Evolutionary conservation across 805 yeast species (phyloP), one percentile per base, ranked within the genome.

Genomic region (Naumovozyma castellii): DNA sequence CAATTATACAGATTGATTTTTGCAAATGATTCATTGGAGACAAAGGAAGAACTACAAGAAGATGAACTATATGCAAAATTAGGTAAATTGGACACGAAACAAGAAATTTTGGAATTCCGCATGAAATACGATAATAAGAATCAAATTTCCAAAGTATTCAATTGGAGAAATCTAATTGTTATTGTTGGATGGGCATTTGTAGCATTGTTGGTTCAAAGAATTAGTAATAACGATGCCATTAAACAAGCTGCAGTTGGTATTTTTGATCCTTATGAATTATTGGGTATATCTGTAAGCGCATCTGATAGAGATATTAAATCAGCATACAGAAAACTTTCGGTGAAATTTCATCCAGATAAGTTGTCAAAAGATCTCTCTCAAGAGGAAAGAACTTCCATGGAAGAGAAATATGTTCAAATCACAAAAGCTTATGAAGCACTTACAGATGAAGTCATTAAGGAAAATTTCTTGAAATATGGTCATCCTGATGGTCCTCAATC

Each of bases 401-500:
- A 90, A 62, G 77, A 80, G 40, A 73, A 73, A 32, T 92, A 76
- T 61, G 90, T 88, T 30, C 71, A 76, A 49, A 83, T 92, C 52
- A 80, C 84, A 43, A 84, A 84, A 62, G 99, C 99, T 18, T 87
- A 94, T 65, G 84, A 87, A 62, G 85, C 98, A 0, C 73, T 92
- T 47, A 94, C 98, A 12, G 97, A 92, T 62, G 96, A 85, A 50
- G 72, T 69, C 9, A 78, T 84, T 3, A 82, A 77, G 52, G 84
- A 84, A 50, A 92, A 92, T 59, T 87, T 75, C 60, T 67, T 80
- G 52, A 79, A 76, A 51, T 92, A 81, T 55, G 99, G 99, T 37
- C 95, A 94, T 59, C 99, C 99, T 3, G 99, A 92, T 66, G 98
- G 98, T 33, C 95, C 94, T 32, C 95, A 85, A 62, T 84, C 84